These are phyloP conservation scores for Endocalyx cinctus DNA, from an alignment of 2,329 filamentous ascomycete genomes.

Conservation along the genomic window DNA sequence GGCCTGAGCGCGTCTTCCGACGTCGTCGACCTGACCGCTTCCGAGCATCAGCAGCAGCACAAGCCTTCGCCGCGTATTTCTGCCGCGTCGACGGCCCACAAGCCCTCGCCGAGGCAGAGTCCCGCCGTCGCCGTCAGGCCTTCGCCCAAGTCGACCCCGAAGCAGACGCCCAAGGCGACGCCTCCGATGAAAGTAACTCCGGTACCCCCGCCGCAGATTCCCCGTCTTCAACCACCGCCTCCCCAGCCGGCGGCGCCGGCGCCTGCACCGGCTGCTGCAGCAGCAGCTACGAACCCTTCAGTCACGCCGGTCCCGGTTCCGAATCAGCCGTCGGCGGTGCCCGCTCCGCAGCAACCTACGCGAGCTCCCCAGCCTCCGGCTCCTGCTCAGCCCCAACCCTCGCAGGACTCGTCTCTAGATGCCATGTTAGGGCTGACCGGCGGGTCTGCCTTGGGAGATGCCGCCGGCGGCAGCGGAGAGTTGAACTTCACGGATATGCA, in stretches of 20 bases:
- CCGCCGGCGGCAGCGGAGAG: conserved; percentile 32
- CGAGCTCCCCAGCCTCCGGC: conserved; percentile 14
- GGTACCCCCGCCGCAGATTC: conserved; percentile 20
- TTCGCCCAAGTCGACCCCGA: conserved; percentile 19
- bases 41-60: conserved; percentile 18
- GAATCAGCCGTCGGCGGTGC: conserved; percentile 4
- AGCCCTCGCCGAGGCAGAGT: conserved; percentile 10
- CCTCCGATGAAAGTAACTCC: conserved; percentile 21
- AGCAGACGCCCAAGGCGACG: conserved; percentile 13
- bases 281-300: too few relatives aligned
- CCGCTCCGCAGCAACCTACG: conserved; percentile 12
- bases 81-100: conserved; percentile 18
- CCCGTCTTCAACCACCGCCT: conserved; percentile 15
- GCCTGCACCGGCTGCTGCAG: conserved; percentile 8
- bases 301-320: conserved; percentile 3
- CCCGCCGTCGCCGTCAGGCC: conserved; percentile 23
- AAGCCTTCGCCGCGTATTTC: conserved; percentile 23
- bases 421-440: conserved; percentile 9
- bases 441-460: conserved; percentile 11
- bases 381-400: conserved; percentile 14
- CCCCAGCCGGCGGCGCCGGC: conserved; percentile 14
- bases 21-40: conserved; percentile 24
- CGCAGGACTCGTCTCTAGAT: conserved; percentile 13
- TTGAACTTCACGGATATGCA: conserved; percentile 54
- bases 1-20: conserved; percentile 39